phyloP scores from a whole-genome alignment of 768 basidiomycete species.

The Udeniomyces megalosporus region DNA sequence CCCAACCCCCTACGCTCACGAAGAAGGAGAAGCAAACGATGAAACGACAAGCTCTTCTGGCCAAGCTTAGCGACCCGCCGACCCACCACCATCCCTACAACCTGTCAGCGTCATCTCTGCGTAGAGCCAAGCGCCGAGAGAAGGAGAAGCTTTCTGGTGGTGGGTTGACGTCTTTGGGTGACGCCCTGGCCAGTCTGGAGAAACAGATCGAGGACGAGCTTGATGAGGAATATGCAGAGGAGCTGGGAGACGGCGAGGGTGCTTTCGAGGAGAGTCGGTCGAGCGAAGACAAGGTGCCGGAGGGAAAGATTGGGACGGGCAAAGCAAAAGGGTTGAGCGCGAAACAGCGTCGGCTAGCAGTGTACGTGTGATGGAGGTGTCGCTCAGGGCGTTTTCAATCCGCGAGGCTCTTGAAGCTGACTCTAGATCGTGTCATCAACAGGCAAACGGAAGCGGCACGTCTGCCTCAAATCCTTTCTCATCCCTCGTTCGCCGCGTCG shows the following conservation, averaged over 20 bases:
- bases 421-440: not conserved
- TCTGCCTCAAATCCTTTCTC: slow-evolving; percentile 1
- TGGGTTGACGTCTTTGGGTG: not conserved
- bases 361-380: not conserved
- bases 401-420: too few species aligned
- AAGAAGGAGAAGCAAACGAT: slow-evolving; percentile 13
- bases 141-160: slow-evolving; percentile 10
- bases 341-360: not conserved
- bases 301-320: slow-evolving; percentile 11
- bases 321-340: slow-evolving; percentile 8
- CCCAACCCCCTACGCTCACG: not conserved
- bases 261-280: not conserved
- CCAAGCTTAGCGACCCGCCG: not conserved
- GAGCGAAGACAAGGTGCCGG: not conserved
- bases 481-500: slow-evolving; percentile 6
- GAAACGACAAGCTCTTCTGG: slow-evolving; percentile 3
- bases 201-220: not conserved
- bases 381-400: too few species aligned
- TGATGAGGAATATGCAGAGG: not conserved
- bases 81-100: not conserved
- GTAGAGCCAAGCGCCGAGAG: slow-evolving; percentile 4
- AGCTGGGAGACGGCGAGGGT: not conserved
- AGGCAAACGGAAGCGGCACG: not conserved
- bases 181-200: not conserved
- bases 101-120: slow-evolving; percentile 7